phyloP scores from a whole-genome alignment of 805 yeast genomes.

The Schizosaccharomyces octosporus region DNA sequence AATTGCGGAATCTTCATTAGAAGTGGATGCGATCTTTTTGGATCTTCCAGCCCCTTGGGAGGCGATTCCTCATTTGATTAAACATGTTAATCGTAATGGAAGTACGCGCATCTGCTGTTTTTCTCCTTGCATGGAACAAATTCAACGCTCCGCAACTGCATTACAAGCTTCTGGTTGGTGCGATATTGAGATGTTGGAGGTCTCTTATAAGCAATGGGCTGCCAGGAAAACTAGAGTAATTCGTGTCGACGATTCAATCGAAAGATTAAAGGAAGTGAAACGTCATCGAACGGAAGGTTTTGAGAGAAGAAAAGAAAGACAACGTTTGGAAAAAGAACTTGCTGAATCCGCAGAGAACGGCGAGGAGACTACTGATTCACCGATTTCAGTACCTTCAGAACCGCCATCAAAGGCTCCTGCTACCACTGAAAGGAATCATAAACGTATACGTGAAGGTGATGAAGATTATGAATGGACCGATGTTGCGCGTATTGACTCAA shows the following conservation, averaged over 20 bases:
- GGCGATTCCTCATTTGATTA: conserved; percentile 53
- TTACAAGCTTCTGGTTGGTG: conserved; percentile 60
- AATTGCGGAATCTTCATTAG: conserved; percentile 12
- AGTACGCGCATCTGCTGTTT: conserved; percentile 70
- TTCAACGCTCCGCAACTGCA: conserved; percentile 57
- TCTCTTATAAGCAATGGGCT: conserved; percentile 66
- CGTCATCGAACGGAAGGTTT: conserved; percentile 22
- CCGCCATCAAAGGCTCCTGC: conserved; percentile 8
- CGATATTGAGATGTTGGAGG: conserved; percentile 74
- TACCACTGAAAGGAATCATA: conserved; percentile 3
- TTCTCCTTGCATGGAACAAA: conserved; percentile 95
- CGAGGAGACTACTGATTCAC: background rate
- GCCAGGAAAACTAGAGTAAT: conserved; percentile 74
- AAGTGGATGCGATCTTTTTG: conserved; percentile 34
- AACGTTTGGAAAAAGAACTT: conserved; percentile 5
- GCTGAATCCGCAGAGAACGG: background rate
- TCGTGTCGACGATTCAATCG: conserved; percentile 54
- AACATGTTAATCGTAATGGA: conserved; percentile 28
- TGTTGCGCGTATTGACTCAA: conserved; percentile 64
- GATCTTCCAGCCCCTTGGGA: conserved; percentile 95
- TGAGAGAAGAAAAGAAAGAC: conserved; percentile 11
- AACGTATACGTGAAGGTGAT: conserved; percentile 72
- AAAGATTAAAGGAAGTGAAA: conserved; percentile 57
- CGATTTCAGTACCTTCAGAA: background rate
- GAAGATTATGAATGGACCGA: conserved; percentile 51